These are phyloP conservation scores for Penicillium sp. DNA, from an alignment of 2,329 filamentous ascomycete genomes.

Conservation along the genomic window DNA sequence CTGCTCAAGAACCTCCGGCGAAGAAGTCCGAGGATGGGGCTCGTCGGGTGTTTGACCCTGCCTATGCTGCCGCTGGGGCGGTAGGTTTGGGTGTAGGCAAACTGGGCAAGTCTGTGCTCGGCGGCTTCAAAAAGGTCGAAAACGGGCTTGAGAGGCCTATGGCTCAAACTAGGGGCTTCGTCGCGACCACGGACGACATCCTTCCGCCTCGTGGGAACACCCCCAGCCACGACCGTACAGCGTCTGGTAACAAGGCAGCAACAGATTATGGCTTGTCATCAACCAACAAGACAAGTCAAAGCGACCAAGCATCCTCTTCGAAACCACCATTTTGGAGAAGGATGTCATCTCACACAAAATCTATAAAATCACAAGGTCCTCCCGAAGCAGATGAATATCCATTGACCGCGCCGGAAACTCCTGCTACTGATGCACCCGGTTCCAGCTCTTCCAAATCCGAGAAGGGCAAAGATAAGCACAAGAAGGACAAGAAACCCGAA, in stretches of 20 bases:
- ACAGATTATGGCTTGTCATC: slow-evolving; percentile 2
- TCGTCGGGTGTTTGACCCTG: slow-evolving; percentile 43
- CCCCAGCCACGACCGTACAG: slow-evolving; percentile 1
- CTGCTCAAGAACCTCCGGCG: slow-evolving; percentile 10
- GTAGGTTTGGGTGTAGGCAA: slow-evolving; percentile 53
- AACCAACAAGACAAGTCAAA: slow-evolving; percentile 7
- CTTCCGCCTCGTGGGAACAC: slow-evolving; percentile 4
- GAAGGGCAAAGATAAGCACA: slow-evolving; percentile 12
- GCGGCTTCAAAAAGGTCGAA: slow-evolving; percentile 45
- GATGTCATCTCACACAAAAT: slow-evolving; percentile 33
- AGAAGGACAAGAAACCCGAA: slow-evolving; percentile 28
- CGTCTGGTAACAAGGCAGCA: slow-evolving; percentile 7
- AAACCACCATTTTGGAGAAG: slow-evolving; percentile 39
- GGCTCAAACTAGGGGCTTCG: slow-evolving; percentile 37
- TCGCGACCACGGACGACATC: slow-evolving; percentile 15
- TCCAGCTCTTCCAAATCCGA: slow-evolving; percentile 9
- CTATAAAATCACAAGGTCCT: slow-evolving; percentile 24
- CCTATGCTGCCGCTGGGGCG: slow-evolving; percentile 54
- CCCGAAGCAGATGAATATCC: slow-evolving; percentile 39
- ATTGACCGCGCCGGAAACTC: slow-evolving; percentile 36
- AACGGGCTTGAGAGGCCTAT: slow-evolving; percentile 39
- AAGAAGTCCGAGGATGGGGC: slow-evolving; percentile 20
- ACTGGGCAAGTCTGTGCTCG: slow-evolving; percentile 49
- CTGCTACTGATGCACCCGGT: slow-evolving; percentile 13
- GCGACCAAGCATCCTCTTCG: slow-evolving; percentile 11